Evolutionary conservation across 2,329 filamentous ascomycete species (phyloP), one percentile per base, ranked within the genome.

Genomic region (Ceratocystis cacaofunesta): DNA sequence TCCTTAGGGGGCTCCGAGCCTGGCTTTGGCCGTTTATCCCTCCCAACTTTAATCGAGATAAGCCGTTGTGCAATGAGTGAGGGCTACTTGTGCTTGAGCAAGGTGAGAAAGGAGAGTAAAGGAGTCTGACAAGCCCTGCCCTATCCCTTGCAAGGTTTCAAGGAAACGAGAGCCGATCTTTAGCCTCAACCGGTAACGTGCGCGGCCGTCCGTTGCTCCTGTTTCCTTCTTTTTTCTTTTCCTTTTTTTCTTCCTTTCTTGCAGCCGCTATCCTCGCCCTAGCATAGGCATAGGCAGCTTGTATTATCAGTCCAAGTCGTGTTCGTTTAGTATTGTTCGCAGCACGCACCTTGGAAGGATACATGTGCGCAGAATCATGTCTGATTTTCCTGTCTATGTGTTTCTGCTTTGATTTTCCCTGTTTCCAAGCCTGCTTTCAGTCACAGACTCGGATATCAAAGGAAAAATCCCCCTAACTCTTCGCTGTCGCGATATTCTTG

Each of bases 1-100:
- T 5, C 10, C 12, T 41, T 12, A 41, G 12, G 12, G 36, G 32
- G 32, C 32, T 12, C 10, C 8, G 32, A 32, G 32, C 46, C 8
- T 17, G 12, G n/a, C 28, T 30, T 17, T 58, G n/a, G 17, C 6
- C 5, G 25, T 58, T 17, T 58, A 36, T 10, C 28, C 15, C 52
- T 57, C n/a, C 17, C 8, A 58, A 58, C 19, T 25, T 58, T 58
- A 36, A 58, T 36, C 55, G 52, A 58, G 55, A 58, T 58, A 58
- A 58, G 55, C 55, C 15, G 55, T 30, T 32, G 28, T 36, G 17
- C 25, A n/a, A 25, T 25, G 48, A 22, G 22, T 52, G 48, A 25
- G 48, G 15, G 48, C 30, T 32, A 32, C 6, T 32, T 41, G 36
- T 41, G 12, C 36, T 41, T n/a, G 22, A 36, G n/a, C 28, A 57